These are phyloP conservation scores for Gardenia jasminoides DNA, from an alignment of 257 asterid genomes.

Conservation along the genomic window DNA sequence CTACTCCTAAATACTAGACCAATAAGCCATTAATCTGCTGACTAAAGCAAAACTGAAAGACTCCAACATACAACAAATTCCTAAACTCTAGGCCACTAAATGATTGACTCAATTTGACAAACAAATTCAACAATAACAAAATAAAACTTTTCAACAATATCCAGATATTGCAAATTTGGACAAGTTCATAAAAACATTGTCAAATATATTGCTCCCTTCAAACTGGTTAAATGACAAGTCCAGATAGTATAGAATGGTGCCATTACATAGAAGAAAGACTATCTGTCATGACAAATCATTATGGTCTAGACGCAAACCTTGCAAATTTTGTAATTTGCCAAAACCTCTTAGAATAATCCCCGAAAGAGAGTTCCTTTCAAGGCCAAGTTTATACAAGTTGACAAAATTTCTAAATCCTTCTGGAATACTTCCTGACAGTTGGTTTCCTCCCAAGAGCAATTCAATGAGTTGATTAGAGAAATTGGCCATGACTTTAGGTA, in stretches of 20 bases:
- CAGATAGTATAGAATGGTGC: constrained; percentile 14
- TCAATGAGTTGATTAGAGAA: constrained; percentile 18
- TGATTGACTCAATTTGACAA: no score
- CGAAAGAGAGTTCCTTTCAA: constrained; percentile 7
- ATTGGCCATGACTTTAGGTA: constrained; percentile 30
- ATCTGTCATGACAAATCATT: background rate
- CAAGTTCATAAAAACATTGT: no score
- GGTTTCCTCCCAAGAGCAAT: constrained; percentile 11
- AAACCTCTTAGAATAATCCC: constrained; percentile 28
- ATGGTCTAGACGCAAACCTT: background rate
- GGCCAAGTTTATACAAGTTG: background rate
- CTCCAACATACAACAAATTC: no score
- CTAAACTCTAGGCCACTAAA: no score
- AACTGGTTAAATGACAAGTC: no score
- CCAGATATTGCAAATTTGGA: background rate
- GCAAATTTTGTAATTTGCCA: constrained; percentile 16
- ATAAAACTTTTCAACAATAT: no score
- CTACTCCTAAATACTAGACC: no score
- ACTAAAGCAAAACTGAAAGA: no score
- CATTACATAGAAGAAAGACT: background rate
- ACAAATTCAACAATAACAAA: no score
- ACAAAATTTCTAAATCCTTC: constrained; percentile 23
- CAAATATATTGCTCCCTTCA: no score
- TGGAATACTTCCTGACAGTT: constrained; percentile 25
- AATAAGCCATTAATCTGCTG: no score